Conservation (phyloP, 768 basidiomycete species). For the Termitomyces bulborhizus region DNA sequence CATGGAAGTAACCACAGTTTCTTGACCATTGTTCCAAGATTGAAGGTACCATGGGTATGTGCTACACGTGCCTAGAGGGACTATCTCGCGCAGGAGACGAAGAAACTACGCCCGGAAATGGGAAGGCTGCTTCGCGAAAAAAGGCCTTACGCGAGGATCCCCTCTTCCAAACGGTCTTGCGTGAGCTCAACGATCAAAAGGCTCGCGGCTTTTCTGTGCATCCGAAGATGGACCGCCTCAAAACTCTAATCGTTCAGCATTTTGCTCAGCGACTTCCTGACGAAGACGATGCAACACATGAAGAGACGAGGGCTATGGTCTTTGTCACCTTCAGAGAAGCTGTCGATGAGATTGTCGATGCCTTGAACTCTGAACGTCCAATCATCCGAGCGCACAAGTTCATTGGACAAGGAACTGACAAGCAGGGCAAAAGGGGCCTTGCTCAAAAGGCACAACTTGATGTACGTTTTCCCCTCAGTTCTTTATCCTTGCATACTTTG, state of each 20-base stretch:
- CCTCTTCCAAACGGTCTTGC: constrained; percentile 58
- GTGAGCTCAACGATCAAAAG: constrained; percentile 58
- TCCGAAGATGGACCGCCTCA: constrained; percentile 89
- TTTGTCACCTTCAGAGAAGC: constrained; percentile 88
- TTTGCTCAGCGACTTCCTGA: constrained; percentile 55
- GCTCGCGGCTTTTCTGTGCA: constrained; percentile 57
- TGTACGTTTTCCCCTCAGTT: constrained; percentile 34
- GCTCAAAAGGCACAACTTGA: constrained; percentile 89
- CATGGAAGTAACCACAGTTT: background rate
- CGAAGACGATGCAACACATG: constrained; percentile 24
- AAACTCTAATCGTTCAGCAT: constrained; percentile 69
- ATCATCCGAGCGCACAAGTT: constrained; percentile 80
- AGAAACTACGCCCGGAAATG: constrained; percentile 20
- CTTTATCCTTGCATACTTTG: background rate
- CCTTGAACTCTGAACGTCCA: constrained; percentile 69
- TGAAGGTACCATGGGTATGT: constrained; percentile 79
- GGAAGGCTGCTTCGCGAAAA: constrained; percentile 32
- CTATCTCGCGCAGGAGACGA: constrained; percentile 33
- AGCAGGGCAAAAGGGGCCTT: constrained; percentile 81
- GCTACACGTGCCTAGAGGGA: constrained; percentile 56
- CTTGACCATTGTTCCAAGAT: constrained; percentile 38
- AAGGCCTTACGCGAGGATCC: constrained; percentile 46
- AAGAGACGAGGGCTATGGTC: constrained; percentile 81
- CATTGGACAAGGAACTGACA: constrained; percentile 86
- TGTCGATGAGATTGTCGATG: constrained; percentile 85